Evolutionary conservation across 2,329 filamentous ascomycete species (phyloP), one percentile per base, ranked within the genome.

Genomic region (Triangularia setosa): DNA sequence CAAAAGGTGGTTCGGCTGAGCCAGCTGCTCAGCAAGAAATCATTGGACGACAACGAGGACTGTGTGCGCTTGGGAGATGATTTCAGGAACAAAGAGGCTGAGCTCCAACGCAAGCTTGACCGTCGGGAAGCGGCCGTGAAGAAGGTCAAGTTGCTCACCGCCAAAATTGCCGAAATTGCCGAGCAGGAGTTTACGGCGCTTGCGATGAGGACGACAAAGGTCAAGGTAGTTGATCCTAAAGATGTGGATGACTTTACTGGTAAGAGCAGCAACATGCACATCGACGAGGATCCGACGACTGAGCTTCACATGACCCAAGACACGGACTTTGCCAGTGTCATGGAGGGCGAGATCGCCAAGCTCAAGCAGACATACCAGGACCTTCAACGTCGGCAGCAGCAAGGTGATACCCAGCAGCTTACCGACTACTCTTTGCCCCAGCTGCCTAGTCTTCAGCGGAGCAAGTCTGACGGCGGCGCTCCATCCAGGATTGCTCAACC

Each of bases 231-330:
- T 52, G 75, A 76, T 63, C 69, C 75, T 18, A 68, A 65, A 71
- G 72, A 67, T 62, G 70, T 52, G 25, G 75, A 70, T 55, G 76
- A 78, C 66, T 69, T 71, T 55, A 76, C 76, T 56, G 73, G 72
- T 69, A 76, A 73, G 68, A 77, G 71, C 72, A 73, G 68, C 56
- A 73, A 72, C 58, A 70, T 75, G 66, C 72, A 74, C 53, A 70
- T 74, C 40, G 74, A 77, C 58, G 76, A 78, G 9, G 75, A 78
- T 64, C 76, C 73, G 27, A 78, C 76, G 9, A 73, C 72, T 55
- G 74, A 77, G 64, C 71, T 78, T 54, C 69, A 78, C 63, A 67
- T 78, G 25, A 75, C 72, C 5, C 73, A 75, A 52, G 75, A 73
- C 21, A 75, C 74, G 14, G 73, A 75, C 59, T 75, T 73, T 60